Evolutionary conservation across 345 rosid genomes (phyloP).

Genomic region (Arabidopsis suecica): DNA sequence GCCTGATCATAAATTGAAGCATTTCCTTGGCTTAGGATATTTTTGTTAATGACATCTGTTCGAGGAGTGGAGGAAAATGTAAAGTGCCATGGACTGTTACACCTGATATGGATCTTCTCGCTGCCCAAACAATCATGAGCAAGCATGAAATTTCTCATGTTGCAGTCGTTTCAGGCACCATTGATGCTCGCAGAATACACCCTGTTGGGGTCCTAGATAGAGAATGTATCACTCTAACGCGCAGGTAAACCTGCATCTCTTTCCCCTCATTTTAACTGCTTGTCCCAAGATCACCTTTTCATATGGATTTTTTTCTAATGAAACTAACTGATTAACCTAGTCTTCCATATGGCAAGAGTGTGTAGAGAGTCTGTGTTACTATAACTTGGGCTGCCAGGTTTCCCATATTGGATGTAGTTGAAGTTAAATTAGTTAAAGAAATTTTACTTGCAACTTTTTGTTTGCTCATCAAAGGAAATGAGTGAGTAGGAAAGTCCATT

Average conservation of each 20-base stretch:
- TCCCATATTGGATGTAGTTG: conserved; percentile 12
- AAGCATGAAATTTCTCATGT: conserved; percentile 58
- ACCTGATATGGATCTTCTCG: conserved; percentile 77
- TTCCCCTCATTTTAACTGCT: conserved; percentile 5
- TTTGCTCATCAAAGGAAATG: conserved; percentile 6
- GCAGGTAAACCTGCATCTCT: conserved; percentile 55
- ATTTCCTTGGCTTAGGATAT: conserved; percentile 54
- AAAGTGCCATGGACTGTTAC: conserved; percentile 67
- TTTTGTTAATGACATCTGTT: conserved; percentile 70
- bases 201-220: conserved; percentile 84
- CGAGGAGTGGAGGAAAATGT: conserved; percentile 54
- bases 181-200: conserved; percentile 49
- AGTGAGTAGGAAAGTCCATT: conserved; percentile 5
- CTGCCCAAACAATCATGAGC: conserved; percentile 65
- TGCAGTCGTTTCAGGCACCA: conserved; percentile 70
- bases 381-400: conserved; percentile 18
- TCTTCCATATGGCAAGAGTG: conserved; percentile 18
- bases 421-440: conserved; percentile 1
- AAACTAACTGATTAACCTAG: neutral
- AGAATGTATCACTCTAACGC: conserved; percentile 73
- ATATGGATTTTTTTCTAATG: neutral
- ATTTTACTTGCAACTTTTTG: neutral
- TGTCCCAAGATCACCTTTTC: conserved; percentile 1
- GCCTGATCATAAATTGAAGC: conserved; percentile 10
- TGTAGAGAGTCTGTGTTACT: neutral